These are phyloP conservation scores for Pluteus cervinus DNA, from an alignment of 768 basidiomycete genomes.

Conservation along the genomic window DNA sequence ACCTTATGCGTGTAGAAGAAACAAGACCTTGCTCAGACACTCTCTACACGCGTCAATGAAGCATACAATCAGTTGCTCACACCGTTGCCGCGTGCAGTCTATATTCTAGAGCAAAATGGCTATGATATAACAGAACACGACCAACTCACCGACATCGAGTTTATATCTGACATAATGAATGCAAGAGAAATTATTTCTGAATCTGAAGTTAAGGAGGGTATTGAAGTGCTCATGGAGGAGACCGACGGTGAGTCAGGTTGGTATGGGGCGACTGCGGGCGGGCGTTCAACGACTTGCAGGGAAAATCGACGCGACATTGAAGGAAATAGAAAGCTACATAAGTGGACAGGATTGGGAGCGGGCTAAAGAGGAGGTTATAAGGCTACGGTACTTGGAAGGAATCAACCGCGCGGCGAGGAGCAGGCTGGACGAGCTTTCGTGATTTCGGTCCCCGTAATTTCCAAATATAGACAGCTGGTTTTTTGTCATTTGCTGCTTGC, in stretches of 20 bases:
- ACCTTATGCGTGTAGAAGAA: constrained; percentile 34
- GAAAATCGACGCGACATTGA: constrained; percentile 41
- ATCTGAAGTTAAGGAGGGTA: constrained; percentile 39
- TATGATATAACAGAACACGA: constrained; percentile 61
- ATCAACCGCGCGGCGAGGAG: constrained; percentile 47
- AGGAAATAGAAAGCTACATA: constrained; percentile 43
- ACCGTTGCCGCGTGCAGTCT: constrained; percentile 74
- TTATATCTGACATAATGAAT: constrained; percentile 78
- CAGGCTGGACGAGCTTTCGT: constrained; percentile 27
- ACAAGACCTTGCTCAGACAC: constrained; percentile 51
- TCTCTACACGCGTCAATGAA: constrained; percentile 75
- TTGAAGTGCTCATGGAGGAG: constrained; percentile 42
- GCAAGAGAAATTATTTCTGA: constrained; percentile 71
- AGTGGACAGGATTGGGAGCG: constrained; percentile 45
- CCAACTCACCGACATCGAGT: constrained; percentile 58
- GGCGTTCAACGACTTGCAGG: constrained; percentile 27
- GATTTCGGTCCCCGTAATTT: constrained; percentile 3
- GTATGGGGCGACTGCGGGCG: constrained; percentile 3
- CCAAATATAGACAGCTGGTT: too few species aligned
- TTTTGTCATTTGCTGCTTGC: too few species aligned
- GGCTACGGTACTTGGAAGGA: constrained; percentile 68
- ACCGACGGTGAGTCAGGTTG: constrained; percentile 43
- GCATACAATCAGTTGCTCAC: constrained; percentile 74
- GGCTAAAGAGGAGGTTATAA: constrained; percentile 55
- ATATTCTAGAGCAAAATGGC: constrained; percentile 66